phyloP scores from a whole-genome alignment of 768 basidiomycete species.

The Russula ochroleuca region DNA sequence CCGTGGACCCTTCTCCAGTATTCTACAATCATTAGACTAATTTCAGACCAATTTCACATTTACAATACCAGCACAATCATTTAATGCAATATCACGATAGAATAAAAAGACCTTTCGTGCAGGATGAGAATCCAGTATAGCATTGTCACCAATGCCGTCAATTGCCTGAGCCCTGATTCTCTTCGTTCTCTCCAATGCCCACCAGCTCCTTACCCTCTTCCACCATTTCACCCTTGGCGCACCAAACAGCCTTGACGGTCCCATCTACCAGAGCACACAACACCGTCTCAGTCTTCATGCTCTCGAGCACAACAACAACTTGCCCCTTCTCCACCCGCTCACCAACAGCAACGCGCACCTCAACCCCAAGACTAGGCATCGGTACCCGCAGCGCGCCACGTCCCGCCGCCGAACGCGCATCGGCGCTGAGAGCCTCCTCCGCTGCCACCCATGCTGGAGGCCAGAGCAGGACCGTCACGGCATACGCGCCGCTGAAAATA shows the following conservation, averaged over 20 bases:
- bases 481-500: conserved; percentile 59
- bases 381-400: conserved; percentile 74
- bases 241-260: conserved; percentile 65
- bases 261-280: conserved; percentile 67
- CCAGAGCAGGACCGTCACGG: conserved; percentile 62
- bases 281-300: conserved; percentile 97
- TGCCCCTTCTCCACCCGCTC: conserved; percentile 79
- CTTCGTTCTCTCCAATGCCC: conserved; percentile 50
- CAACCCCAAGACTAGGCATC: conserved; percentile 92
- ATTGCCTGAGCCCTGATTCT: neutral
- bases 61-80: neutral
- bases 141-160: neutral
- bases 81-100: neutral
- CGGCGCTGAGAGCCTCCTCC: conserved; percentile 52
- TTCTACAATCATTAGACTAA: too few relatives aligned
- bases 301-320: conserved; percentile 79
- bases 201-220: conserved; percentile 81
- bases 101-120: neutral
- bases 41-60: neutral
- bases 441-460: conserved; percentile 59
- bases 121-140: neutral
- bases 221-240: conserved; percentile 86
- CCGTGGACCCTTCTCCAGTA: neutral
- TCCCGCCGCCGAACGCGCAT: conserved; percentile 46
- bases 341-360: conserved; percentile 73